Evolutionary conservation across 2,329 filamentous ascomycete species (phyloP), one percentile per base, ranked within the genome.

Genomic region (Epichloe elymi): DNA sequence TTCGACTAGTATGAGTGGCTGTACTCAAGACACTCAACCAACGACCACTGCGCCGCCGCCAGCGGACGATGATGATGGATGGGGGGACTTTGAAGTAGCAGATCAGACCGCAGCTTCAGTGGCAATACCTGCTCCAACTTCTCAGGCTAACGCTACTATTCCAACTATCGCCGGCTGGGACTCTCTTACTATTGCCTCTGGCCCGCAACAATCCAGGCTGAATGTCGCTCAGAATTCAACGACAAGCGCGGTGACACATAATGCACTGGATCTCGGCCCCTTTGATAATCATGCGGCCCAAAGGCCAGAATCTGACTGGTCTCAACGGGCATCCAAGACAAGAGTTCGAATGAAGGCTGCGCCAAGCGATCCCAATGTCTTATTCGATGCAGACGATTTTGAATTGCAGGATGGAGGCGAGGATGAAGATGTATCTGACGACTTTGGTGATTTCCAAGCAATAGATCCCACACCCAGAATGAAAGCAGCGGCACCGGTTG

Each of bases 11-110:
- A 48, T 58, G 45, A 54, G 49, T 45, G 46, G 50, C 26, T 64
- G 60, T 60, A 46, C 52, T 41, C 38, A 42, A 12, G 17, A 5
- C 33, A 12, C 20, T 7, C 51, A 40, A 39, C 48, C 50, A 23
- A 15, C 51, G 4, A 37, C 33, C 15, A 14, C 19, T 7, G 46
- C 11, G 48, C 47, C 37, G 23, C 46, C 23, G 39, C 55, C 33
- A 54, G 20, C 43, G 38, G 77, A 76, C 3, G 76, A 81, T 7
- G 80, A 83, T 50, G 80, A 83, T 59, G 78, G 73, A 30, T 85
- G 82, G 76, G 82, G 82, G 0, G 82, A 85, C 51, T 86, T 86
- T 59, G 81, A 85, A 63, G 72, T 75, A 43, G 79, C 78, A 15
- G 66, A 73, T 38, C 62, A 56, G 35, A 36, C 49, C 2, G 35